Base-by-base conservation (phyloP, 1,284 basidiomycete genomes). In the Chondrostereum purpureum region DNA sequence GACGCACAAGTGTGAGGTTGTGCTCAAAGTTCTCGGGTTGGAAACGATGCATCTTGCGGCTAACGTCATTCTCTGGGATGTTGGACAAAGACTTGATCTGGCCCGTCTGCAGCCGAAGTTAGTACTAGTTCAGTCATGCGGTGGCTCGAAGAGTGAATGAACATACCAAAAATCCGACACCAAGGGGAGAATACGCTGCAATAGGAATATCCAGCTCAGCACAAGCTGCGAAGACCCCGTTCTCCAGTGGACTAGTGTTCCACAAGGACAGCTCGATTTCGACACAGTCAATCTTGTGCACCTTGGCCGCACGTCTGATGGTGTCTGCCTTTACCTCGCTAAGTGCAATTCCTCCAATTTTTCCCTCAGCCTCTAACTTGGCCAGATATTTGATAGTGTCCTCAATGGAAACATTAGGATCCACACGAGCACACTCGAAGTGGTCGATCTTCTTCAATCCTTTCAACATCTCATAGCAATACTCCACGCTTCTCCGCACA, bases 181-280 rank as follows among this genome's bases (percentile, higher is more conserved):
- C 27, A 3, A 17, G 2, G 22, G 22, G 24, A 24, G 71, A 73
- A 56, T 84, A 85, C 20, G 72, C 76, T 8, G 73, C 61, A 43
- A 83, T 66, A 13, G 78, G 64, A 27, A 78, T 63, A 2, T 66
- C 63, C 13, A 75, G 64, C 47, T 78, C 70, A 21, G 67, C 63
- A 2, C 67, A 61, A 0, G 61, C 55, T 0, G 58, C 56, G 39
- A 72, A 62, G 10, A 72, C 69, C 65, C 66, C 57, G 19, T 59
- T 61, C 3, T 64, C 59, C 47, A 74, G 70, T 17, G 67, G 56
- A 37, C 71, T 72, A 47, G 70, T 70, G 3, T 65, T 61, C 64
- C 72, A 77, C 5, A 76, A 67, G 33, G 72, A 75, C 24, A 77
- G 60, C 53, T 79, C 77, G 39, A 75, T 73, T 55, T 78, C 77